Base-by-base conservation (phyloP, 352 stramenopile genomes). In the Pythium guiyangense region DNA sequence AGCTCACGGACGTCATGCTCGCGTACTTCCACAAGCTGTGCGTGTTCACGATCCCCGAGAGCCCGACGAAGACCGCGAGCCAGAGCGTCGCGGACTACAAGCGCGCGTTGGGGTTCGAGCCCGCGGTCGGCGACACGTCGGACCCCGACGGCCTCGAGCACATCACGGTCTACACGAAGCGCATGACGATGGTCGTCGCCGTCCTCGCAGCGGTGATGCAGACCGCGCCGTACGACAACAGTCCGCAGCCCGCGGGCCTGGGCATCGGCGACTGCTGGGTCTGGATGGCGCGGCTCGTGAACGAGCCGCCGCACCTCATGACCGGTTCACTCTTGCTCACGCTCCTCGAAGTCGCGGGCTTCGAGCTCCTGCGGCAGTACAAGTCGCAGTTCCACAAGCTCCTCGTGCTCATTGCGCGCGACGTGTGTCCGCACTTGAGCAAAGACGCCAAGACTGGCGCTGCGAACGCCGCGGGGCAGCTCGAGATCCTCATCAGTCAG, bases 311-410 rank as follows among this genome's bases (percentile, higher is more conserved):
- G 2, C 69, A 90, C 60, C 64, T 90, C 52, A 86, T 92, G 67
- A 90, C 83, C 25, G 83, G 70, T 2, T 66, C 79, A 34, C 49
- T 92, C 8, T 60, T 82, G 45, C 75, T 90, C 35, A 90, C 80
- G 42, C 87, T 92, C 58, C 65, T 92, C 37, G 83, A 92, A 78
- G 77, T 90, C 25, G 78, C 79, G 2, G 77, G 83, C 42, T 90
- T 78, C 59, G 83, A 90, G 62, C 60, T 90, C 15, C 59, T 74
- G 10, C 72, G 69, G 10, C 63, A 66, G 35, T 92, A 90, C 71
- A 86, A 82, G 64, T 72, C 71, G 8, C 79, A 92, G 55, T 90
- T 92, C 58, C 83, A 90, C 67, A 90, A 92, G 52, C 49, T 90
- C 25, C 58, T 92, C 26, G 66, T 85, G 39, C 70, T 90, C 11